These are phyloP conservation scores for Fraxinus sp. DNA, from an alignment of 305 asterid genomes.

Conservation along the genomic window DNA sequence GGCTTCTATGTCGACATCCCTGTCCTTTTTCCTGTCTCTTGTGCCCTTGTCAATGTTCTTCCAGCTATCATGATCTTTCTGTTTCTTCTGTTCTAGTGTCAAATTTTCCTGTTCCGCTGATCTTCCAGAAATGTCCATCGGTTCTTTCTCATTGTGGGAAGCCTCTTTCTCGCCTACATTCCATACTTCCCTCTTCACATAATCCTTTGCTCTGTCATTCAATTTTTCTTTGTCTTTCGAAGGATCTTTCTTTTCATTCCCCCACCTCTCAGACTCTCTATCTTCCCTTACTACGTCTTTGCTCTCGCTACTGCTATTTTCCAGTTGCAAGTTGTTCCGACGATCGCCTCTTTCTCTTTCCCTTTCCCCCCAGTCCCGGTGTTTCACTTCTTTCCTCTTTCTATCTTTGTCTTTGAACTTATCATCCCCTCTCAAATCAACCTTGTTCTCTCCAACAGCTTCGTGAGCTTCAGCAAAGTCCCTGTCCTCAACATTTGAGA, in stretches of 20 bases:
- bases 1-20: conserved; percentile 68
- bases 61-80: conserved; percentile 68
- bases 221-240: conserved; percentile 68
- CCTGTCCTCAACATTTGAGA: conserved; percentile 45
- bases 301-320: conserved; percentile 55
- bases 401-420: conserved; percentile 80
- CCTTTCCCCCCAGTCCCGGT: conserved; percentile 78
- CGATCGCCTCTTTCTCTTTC: conserved; percentile 83
- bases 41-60: conserved; percentile 67
- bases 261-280: conserved; percentile 82
- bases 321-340: conserved; percentile 51
- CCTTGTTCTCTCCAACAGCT: conserved; percentile 78
- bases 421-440: conserved; percentile 78
- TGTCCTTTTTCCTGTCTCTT: conserved; percentile 77
- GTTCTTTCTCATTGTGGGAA: conserved; percentile 58
- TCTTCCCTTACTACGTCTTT: conserved; percentile 72
- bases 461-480: conserved; percentile 68
- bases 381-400: conserved; percentile 86
- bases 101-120: conserved; percentile 53
- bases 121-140: conserved; percentile 54
- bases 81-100: conserved; percentile 55
- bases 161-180: conserved; percentile 64
- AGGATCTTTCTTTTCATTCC: conserved; percentile 68
- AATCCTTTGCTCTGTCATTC: conserved; percentile 72
- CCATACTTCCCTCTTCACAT: conserved; percentile 69